A percentile compares a stretch with the other conserved stretches of the same genome.
phyloP scores from a whole-genome alignment of 495 filamentous ascomycete genomes.

The Apiosordaria backusii region DNA sequence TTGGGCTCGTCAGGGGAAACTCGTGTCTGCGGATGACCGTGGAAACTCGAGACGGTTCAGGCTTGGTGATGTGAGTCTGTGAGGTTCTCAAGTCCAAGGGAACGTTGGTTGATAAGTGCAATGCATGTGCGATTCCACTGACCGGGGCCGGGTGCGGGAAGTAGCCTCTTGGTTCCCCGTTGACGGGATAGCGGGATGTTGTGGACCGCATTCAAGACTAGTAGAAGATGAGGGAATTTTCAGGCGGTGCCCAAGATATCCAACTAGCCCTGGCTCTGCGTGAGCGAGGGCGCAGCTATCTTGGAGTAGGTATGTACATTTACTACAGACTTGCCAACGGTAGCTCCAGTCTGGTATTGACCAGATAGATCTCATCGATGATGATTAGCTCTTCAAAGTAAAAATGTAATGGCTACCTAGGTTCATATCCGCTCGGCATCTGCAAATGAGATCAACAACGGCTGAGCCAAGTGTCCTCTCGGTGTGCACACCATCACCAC shows the following conservation, averaged over 20 bases:
- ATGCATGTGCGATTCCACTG: neutral
- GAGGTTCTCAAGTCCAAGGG: neutral
- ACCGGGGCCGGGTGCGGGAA: neutral
- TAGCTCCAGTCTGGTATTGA: too few species aligned
- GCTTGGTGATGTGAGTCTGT: neutral
- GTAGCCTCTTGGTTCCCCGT: neutral
- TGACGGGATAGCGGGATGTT: neutral
- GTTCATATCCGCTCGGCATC: too few species aligned
- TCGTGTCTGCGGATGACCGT: neutral
- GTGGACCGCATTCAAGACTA: neutral
- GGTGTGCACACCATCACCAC: neutral
- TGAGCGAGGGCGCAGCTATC: neutral
- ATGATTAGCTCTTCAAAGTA: too few species aligned
- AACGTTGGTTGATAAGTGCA: neutral
- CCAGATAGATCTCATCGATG: too few species aligned
- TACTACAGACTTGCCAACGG: too few species aligned
- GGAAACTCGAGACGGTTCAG: neutral
- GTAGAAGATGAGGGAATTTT: neutral
- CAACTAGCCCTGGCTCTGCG: neutral
- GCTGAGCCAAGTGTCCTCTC: neutral
- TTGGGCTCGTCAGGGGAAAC: neutral
- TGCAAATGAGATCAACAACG: neutral
- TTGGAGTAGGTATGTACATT: neutral
- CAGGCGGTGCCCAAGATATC: neutral
- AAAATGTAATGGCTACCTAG: too few species aligned